Base-by-base conservation (phyloP, 164 flowering plant species). In the Aristolochia fimbriata region DNA sequence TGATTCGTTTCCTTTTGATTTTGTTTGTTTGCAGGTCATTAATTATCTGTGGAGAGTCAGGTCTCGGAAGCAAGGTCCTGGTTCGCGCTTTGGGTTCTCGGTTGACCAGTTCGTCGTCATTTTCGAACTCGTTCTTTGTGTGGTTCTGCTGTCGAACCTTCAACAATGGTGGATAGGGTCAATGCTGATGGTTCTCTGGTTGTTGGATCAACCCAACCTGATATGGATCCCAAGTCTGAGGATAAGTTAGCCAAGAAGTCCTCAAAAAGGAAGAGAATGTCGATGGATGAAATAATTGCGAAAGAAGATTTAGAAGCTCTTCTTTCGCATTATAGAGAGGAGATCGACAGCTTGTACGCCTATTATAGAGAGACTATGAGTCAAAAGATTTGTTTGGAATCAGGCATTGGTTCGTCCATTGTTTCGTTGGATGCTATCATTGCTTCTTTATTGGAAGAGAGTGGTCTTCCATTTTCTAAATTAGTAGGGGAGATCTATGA, bases 371-470 rank as follows among this genome's bases (percentile, higher is more conserved):
- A 70, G 30, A 61, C 58, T 47, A 61, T 46, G 43, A 6, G 11
- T 25, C 48, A 61, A 59, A 70, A 65, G 52, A 51, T 64, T 52
- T 20, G 46, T 19, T 67, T 70, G 62, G 62, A 61, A 8, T 63
- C 16, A 22, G 30, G 47, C 22, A 22, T 5, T 7, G 56, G 56
- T 1, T 12, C 15, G 23, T 13, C 30, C 16, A 15, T 15, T 57
- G 17, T 54, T 47, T 33, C 61, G 10, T 41, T 53, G 46, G 71
- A 75, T 61, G 65, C 70, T 19, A n/a, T 62, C 51, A 71, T 83
- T 63, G 94, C 88, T 33, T 73, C 74, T 54, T 69, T 85, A 69
- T 68, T 93, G 66, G 99, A 93, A 68, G 99, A 85, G 82, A 88
- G 85, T 31, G 54, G 41, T 21, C 72, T 78, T 58, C 79, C 97